phyloP scores from a whole-genome alignment of 2,329 filamentous ascomycete genomes.

The Ophiosphaerella narmari region DNA sequence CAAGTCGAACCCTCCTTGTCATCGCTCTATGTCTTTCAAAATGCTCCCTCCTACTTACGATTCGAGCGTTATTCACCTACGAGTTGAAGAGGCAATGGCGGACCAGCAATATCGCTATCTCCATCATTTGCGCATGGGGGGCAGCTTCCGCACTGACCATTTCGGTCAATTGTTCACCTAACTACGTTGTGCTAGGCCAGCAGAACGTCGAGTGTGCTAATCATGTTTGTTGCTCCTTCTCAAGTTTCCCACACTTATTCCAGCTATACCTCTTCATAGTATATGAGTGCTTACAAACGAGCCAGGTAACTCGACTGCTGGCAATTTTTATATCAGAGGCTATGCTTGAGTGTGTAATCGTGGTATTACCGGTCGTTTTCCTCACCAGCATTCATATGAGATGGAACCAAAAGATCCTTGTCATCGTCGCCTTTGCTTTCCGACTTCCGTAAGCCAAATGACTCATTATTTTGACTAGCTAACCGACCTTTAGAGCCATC shows the following conservation, averaged over 20 bases:
- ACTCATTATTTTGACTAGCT: neutral
- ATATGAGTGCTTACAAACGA: neutral
- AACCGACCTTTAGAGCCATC: neutral
- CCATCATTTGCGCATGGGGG: constrained; percentile 3
- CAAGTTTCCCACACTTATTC: neutral
- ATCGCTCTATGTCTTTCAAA: constrained; percentile 10
- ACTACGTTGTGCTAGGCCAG: constrained; percentile 1
- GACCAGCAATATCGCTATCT: neutral
- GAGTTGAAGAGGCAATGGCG: neutral
- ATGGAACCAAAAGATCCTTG: neutral
- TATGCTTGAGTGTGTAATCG: constrained; percentile 2
- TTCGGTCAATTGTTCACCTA: constrained; percentile 1
- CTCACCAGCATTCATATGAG: constrained; percentile 3
- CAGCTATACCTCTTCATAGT: no score
- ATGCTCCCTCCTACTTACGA: constrained; percentile 6
- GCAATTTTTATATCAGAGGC: constrained; percentile 2
- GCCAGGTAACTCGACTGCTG: constrained; percentile 5
- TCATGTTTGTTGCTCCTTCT: neutral
- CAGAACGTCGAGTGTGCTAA: neutral
- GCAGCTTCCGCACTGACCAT: constrained; percentile 1
- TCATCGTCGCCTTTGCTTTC: constrained; percentile 9
- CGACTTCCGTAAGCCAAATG: constrained; percentile 5
- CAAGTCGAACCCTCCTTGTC: constrained; percentile 2
- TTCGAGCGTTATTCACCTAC: constrained; percentile 1
- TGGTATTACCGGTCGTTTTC: constrained; percentile 4